A percentile compares a stretch with the other conserved stretches of the same genome.
Conservation (phyloP, 768 basidiomycete species). For the Pulveroboletus frians region DNA sequence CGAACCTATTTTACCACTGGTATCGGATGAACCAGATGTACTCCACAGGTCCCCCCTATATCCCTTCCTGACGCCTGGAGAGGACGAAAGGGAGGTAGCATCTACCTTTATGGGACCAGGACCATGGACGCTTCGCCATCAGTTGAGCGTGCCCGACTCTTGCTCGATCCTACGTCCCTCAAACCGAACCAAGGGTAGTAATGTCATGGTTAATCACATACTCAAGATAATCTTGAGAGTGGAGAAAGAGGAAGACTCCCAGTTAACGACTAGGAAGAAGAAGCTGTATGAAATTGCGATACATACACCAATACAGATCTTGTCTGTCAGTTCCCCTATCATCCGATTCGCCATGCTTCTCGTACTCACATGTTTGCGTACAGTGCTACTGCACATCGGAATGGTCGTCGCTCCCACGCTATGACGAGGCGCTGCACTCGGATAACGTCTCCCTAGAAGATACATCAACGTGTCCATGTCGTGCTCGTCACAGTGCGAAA, state of each 20-base stretch:
- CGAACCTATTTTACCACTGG: constrained; percentile 70
- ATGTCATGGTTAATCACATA: constrained; percentile 68
- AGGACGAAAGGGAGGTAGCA: constrained; percentile 51
- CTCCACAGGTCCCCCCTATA: constrained; percentile 64
- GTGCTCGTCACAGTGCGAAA: constrained; percentile 12
- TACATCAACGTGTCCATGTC: constrained; percentile 42
- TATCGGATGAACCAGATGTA: constrained; percentile 60
- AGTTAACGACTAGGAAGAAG: constrained; percentile 65
- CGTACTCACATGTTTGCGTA: background rate
- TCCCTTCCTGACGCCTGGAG: constrained; percentile 42
- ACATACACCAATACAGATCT: constrained; percentile 78
- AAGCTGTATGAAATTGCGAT: constrained; percentile 87
- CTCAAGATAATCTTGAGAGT: constrained; percentile 82
- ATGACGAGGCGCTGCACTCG: constrained; percentile 39
- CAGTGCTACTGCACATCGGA: constrained; percentile 81
- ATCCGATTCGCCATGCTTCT: background rate
- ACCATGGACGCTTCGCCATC: constrained; percentile 78
- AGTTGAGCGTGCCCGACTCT: constrained; percentile 62
- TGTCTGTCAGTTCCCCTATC: constrained; percentile 57
- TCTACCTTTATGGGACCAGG: constrained; percentile 70
- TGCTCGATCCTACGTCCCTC: constrained; percentile 67
- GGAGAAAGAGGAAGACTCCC: constrained; percentile 61
- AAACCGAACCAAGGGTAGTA: constrained; percentile 53
- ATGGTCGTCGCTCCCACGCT: constrained; percentile 74
- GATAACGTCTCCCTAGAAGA: constrained; percentile 5